phyloP scores from a whole-genome alignment of 768 basidiomycete species.

The Xerocomus potaroensis region DNA sequence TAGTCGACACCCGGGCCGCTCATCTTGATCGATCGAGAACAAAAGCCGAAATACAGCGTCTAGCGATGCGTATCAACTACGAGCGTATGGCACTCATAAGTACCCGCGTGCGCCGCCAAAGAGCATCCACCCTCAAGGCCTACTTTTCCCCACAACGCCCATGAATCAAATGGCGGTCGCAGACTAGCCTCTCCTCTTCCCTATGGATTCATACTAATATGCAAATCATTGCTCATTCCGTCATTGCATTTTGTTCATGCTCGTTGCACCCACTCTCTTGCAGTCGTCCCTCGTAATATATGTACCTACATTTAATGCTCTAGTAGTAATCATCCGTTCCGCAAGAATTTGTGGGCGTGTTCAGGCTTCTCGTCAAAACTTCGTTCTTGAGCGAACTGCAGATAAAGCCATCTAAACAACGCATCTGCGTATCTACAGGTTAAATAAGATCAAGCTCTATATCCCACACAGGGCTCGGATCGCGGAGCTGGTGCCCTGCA shows the following conservation, averaged over 20 bases:
- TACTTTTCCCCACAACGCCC: slow-evolving; percentile 28
- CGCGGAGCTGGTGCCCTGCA: slow-evolving; percentile 27
- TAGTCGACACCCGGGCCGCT: slow-evolving; percentile 71
- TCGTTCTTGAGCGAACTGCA: too few species aligned
- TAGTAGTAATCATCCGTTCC: too few species aligned
- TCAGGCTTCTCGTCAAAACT: too few species aligned
- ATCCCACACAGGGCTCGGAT: slow-evolving; percentile 66
- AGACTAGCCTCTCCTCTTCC: neutral
- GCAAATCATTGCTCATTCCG: neutral
- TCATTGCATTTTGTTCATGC: too few species aligned
- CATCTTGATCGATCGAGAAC: slow-evolving; percentile 73
- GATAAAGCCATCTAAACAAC: too few species aligned
- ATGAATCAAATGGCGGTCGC: slow-evolving; percentile 7
- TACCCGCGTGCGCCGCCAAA: slow-evolving; percentile 12
- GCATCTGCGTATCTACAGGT: slow-evolving; percentile 13
- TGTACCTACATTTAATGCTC: too few species aligned
- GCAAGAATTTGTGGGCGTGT: too few species aligned
- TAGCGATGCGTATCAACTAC: slow-evolving; percentile 60
- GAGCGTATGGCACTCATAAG: slow-evolving; percentile 42
- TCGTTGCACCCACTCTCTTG: too few species aligned
- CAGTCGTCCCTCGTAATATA: too few species aligned
- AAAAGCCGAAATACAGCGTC: slow-evolving; percentile 63
- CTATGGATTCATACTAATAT: neutral
- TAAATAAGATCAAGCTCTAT: slow-evolving; percentile 57
- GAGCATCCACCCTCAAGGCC: slow-evolving; percentile 25